Evolutionary conservation across 805 yeast genomes (phyloP), one percentile per base, ranked within the genome.

Genomic region (Metschnikowia picachoensis): DNA sequence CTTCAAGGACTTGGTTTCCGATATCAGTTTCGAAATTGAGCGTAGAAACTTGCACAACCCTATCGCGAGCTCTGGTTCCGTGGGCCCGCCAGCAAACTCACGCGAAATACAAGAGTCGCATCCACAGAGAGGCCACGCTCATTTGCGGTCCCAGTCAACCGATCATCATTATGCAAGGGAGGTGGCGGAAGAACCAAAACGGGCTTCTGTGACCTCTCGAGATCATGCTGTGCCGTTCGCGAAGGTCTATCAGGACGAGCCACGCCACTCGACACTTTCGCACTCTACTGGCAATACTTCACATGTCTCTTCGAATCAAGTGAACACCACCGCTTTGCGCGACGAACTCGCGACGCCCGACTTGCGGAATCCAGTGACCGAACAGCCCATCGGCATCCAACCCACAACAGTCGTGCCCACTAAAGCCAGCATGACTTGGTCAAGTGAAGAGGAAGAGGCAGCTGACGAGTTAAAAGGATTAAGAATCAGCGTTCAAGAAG

Each of bases 1-100:
- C 50, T 94, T 94, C 68, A 83, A 84, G 56, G 99, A 92, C 62
- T 78, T 94, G 62, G 95, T 89, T 15, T 83, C 86, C 47, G 99
- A 94, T 62, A 90, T 94, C 36, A 72, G 86, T 36, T 87, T 72
- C 62, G 99, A 94, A 65, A 87, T 90, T 41, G 89, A 85, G 59
- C 78, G 96, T 59, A 72, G 96, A 56, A 73, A 75, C 25, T 79
- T 83, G 42, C 79, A 81, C 56, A 56, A 62, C 15, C 59, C 55
- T 2, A 38, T 29, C 38, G 28, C 42, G 20, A 28, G 37, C 4
- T 38, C 43, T 16, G 39, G 31, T 34, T 39, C 36, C 30, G 43
- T 32, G 6, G 42, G 30, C n/a, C 39, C 20, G 42, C 44, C 41
- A 16, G n/a, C 38, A 12, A 15, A 31, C 31, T 14, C 41, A 11